These are phyloP conservation scores for Candida tammaniensis DNA, from an alignment of 805 yeast genomes.

Conservation along the genomic window DNA sequence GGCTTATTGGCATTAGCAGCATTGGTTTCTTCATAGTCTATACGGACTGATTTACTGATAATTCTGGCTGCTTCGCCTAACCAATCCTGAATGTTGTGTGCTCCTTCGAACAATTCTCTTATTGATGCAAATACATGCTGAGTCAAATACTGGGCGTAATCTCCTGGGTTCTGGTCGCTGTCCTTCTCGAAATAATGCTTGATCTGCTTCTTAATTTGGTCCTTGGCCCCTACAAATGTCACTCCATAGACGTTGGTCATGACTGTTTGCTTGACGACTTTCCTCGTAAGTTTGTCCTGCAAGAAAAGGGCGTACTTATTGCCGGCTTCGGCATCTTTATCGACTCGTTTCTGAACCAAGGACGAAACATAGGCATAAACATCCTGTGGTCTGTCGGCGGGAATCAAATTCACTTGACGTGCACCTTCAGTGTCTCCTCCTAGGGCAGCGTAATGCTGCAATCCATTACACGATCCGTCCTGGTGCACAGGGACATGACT, in stretches of 20 bases:
- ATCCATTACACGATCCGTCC: constrained; percentile 85
- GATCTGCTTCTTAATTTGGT: constrained; percentile 80
- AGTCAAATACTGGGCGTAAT: constrained; percentile 63
- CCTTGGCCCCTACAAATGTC: constrained; percentile 88
- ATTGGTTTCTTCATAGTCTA: constrained; percentile 53
- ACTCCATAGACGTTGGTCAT: constrained; percentile 99
- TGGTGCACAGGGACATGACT: constrained; percentile 81
- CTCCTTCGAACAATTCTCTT: constrained; percentile 83
- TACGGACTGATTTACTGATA: constrained; percentile 65
- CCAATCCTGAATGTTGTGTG: constrained; percentile 97
- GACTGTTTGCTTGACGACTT: constrained; percentile 93
- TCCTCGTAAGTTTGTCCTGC: constrained; percentile 68
- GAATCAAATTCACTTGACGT: constrained; percentile 69
- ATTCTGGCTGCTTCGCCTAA: constrained; percentile 79
- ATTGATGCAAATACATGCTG: constrained; percentile 77
- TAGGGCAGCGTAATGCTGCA: constrained; percentile 83
- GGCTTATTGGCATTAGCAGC: constrained; percentile 44
- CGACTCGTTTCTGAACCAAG: constrained; percentile 55
- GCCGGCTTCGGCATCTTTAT: constrained; percentile 51
- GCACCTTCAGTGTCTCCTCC: constrained; percentile 89
- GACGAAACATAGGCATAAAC: constrained; percentile 71
- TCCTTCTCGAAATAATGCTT: constrained; percentile 53
- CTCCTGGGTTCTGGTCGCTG: constrained; percentile 22
- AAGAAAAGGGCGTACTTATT: constrained; percentile 53
- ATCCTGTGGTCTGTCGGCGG: constrained; percentile 72